Evolutionary conservation across 23 red algal species (phyloP).

Genomic region (Pyropia haitanensis): DNA sequence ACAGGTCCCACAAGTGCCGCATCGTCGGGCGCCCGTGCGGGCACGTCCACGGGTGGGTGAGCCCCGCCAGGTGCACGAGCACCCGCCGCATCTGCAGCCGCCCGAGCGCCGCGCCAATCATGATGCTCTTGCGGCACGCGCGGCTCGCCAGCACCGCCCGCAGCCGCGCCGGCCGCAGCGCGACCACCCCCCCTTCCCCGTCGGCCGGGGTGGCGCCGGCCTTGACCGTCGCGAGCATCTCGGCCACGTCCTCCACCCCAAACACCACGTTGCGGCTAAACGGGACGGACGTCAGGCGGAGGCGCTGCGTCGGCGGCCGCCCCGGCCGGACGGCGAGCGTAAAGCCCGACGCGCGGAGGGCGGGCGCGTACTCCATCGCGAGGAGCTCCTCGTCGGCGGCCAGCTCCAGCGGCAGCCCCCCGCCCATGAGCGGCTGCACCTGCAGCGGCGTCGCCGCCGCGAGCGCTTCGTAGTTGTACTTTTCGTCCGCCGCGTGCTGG

Average conservation of each 20-base stretch:
- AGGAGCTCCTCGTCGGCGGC: slow-evolving; percentile 74
- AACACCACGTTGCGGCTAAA: slow-evolving; percentile 55
- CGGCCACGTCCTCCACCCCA: slow-evolving; percentile 54
- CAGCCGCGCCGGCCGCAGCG: slow-evolving; percentile 41
- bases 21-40: slow-evolving; percentile 97
- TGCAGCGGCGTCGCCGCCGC: slow-evolving; percentile 14
- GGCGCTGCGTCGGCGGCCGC: slow-evolving; percentile 37
- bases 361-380: slow-evolving; percentile 23
- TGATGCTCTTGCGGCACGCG: slow-evolving; percentile 89
- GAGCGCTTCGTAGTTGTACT: slow-evolving; percentile 81
- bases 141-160: slow-evolving; percentile 64
- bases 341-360: slow-evolving; percentile 49
- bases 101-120: slow-evolving; percentile 77
- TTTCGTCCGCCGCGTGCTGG: slow-evolving; percentile 96
- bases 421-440: slow-evolving; percentile 41
- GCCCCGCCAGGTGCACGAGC: slow-evolving; percentile 32
- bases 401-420: slow-evolving; percentile 30
- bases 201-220: slow-evolving; percentile 3
- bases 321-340: slow-evolving; percentile 17
- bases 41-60: slow-evolving; percentile 87
- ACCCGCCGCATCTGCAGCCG: slow-evolving; percentile 44
- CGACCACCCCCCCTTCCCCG: neutral
- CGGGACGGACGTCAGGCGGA: slow-evolving; percentile 41
- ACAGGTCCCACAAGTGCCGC: slow-evolving; percentile 55
- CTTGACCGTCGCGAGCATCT: slow-evolving; percentile 59